phyloP scores from a whole-genome alignment of 352 stramenopile species.

The Globisporangium perplexum region DNA sequence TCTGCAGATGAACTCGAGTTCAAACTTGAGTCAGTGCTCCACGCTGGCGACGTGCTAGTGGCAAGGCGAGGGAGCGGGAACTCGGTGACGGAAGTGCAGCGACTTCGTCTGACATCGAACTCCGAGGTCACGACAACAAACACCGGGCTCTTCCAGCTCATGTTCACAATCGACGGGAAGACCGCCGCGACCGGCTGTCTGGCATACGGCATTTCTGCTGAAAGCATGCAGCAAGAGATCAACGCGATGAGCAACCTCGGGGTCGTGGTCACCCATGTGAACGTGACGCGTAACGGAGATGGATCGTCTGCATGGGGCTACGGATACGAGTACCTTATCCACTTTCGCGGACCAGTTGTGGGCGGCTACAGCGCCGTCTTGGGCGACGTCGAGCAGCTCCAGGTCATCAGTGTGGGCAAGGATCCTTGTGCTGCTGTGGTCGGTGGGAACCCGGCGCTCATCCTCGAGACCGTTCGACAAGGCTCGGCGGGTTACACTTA shows the following conservation, averaged over 20 bases:
- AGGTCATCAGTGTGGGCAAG: constrained; percentile 45
- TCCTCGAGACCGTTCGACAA: constrained; percentile 62
- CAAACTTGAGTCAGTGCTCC: constrained; percentile 31
- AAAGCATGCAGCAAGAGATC: constrained; percentile 48
- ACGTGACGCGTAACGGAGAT: constrained; percentile 61
- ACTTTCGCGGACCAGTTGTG: constrained; percentile 48
- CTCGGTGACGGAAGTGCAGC: constrained; percentile 65
- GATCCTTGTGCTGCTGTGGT: constrained; percentile 31
- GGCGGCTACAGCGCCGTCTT: constrained; percentile 57
- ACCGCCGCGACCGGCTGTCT: constrained; percentile 58
- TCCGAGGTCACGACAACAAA: constrained; percentile 37
- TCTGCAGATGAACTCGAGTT: constrained; percentile 36
- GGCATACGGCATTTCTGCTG: constrained; percentile 60
- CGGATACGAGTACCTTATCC: constrained; percentile 71
- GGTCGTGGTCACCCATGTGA: constrained; percentile 36
- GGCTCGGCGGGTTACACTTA: constrained; percentile 58
- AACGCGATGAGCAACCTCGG: constrained; percentile 52
- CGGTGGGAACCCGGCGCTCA: constrained; percentile 46
- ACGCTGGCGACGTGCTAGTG: constrained; percentile 49
- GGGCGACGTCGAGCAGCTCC: constrained; percentile 42
- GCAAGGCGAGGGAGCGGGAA: constrained; percentile 45
- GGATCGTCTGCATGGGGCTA: constrained; percentile 63
- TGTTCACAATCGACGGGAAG: constrained; percentile 49
- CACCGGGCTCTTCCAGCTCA: constrained; percentile 52
- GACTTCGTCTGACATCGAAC: constrained; percentile 64